Conservation (phyloP, 208 protist genomes). For the Leishmania mexicana region DNA sequence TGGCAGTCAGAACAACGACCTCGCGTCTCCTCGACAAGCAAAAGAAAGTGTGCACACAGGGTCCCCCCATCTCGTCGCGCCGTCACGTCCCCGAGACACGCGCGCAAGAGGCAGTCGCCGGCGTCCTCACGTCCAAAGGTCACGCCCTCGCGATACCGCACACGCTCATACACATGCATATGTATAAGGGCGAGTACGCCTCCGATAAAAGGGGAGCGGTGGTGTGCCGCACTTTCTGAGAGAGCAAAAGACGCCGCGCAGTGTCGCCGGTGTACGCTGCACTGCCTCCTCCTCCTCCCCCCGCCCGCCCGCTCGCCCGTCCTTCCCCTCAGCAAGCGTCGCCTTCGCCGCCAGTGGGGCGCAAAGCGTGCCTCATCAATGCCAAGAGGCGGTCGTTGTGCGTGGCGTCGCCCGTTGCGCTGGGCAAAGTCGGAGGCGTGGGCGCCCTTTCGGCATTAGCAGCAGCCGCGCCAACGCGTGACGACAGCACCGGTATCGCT, state of each 20-base stretch:
- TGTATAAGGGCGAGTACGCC: no score
- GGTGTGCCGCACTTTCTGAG: no score
- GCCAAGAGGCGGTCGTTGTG: slow-evolving; percentile 18
- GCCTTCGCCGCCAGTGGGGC: slow-evolving; percentile 1
- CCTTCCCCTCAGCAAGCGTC: background rate
- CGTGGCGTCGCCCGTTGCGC: background rate
- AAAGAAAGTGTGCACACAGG: no score
- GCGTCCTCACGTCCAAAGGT: background rate
- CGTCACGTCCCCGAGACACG: background rate
- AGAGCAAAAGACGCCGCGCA: no score
- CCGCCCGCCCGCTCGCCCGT: background rate
- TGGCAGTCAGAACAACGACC: background rate
- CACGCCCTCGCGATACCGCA: no score
- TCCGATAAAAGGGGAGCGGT: no score
- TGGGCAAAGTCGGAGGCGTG: background rate
- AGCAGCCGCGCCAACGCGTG: background rate
- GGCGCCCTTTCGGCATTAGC: background rate
- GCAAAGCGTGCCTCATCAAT: slow-evolving; percentile 11
- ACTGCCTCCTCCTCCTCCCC: no score
- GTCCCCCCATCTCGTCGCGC: background rate
- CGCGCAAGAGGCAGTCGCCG: no score
- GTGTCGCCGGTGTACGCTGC: no score
- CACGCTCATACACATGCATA: no score
- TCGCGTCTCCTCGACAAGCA: background rate
- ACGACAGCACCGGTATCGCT: background rate